Percentiles rank a stretch among this genome's conserved stretches.
These are phyloP conservation scores for Colletotrichum trifolii DNA, from an alignment of 2,329 filamentous ascomycete species.

Conservation along the genomic window DNA sequence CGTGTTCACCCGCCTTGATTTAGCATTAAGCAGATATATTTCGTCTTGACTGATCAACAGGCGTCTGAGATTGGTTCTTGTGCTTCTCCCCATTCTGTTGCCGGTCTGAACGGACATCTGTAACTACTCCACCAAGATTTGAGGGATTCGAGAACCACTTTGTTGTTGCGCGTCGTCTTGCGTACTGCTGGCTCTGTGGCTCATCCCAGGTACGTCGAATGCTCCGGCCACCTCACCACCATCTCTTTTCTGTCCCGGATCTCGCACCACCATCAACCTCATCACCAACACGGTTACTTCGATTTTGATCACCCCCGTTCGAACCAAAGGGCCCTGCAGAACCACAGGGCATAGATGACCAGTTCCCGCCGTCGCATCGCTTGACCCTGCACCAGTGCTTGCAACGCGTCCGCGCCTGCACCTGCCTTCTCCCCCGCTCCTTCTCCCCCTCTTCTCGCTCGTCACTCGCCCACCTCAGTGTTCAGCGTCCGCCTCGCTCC, in stretches of 20 bases:
- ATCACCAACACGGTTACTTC: not conserved
- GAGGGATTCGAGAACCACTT: too few species aligned
- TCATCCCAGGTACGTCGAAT: not conserved
- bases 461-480: constrained; percentile 19
- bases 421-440: constrained; percentile 23
- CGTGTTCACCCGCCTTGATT: constrained; percentile 15
- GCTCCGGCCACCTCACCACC: constrained; percentile 10
- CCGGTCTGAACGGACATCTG: not conserved
- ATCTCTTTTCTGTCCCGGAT: not conserved
- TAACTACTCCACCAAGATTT: too few species aligned
- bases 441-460: constrained; percentile 15
- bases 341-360: constrained; percentile 6
- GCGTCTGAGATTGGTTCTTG: too few species aligned
- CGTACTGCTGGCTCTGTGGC: not conserved
- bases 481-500: constrained; percentile 1
- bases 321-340: constrained; percentile 28
- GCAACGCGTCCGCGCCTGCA: too few species aligned
- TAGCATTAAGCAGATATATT: constrained; percentile 11
- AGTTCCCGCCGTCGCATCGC: constrained; percentile 26
- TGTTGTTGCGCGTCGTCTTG: too few species aligned
- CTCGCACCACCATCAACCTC: constrained; percentile 1
- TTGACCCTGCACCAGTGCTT: constrained; percentile 15
- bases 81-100: not conserved
- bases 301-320: constrained; percentile 1
- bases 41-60: not conserved